Percentiles rank a stretch among this genome's conserved stretches.
Evolutionary conservation across 768 basidiomycete genomes (phyloP).

Genomic region (Hysterangium stoloniferum): DNA sequence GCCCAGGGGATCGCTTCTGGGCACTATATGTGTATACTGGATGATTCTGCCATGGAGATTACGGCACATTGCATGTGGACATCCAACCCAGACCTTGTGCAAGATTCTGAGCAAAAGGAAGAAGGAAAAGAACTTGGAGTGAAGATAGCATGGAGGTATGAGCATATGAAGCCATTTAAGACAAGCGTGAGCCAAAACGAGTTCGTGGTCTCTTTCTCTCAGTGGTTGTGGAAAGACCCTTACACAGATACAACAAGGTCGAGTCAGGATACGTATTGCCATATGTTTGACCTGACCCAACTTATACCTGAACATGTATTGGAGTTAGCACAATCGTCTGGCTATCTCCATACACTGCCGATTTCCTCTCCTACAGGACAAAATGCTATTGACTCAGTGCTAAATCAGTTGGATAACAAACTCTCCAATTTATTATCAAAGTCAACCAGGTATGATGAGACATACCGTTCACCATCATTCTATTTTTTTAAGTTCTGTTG

Average conservation of each 20-base stretch:
- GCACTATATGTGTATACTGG: slow-evolving; percentile 64
- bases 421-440: not conserved
- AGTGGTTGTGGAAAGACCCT: not conserved
- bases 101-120: slow-evolving; percentile 30
- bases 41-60: slow-evolving; percentile 48
- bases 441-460: not conserved
- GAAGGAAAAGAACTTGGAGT: slow-evolving; percentile 37
- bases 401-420: slow-evolving; percentile 24
- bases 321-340: slow-evolving; percentile 33
- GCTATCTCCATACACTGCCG: slow-evolving; percentile 28
- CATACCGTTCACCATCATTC: no score
- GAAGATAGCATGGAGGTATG: slow-evolving; percentile 98
- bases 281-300: slow-evolving; percentile 63
- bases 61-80: slow-evolving; percentile 79
- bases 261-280: slow-evolving; percentile 50
- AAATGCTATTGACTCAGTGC: slow-evolving; percentile 15
- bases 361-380: slow-evolving; percentile 14
- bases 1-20: slow-evolving; percentile 75
- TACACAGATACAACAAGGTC: slow-evolving; percentile 28
- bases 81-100: slow-evolving; percentile 25
- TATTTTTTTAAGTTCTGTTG: no score
- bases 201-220: slow-evolving; percentile 33
- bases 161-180: slow-evolving; percentile 85
- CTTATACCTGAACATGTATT: slow-evolving; percentile 47
- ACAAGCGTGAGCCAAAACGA: slow-evolving; percentile 59